Evolutionary conservation across 352 stramenopile genomes (phyloP), one percentile per base, ranked within the genome.

Genomic region (Saprolegnia parasitica): DNA sequence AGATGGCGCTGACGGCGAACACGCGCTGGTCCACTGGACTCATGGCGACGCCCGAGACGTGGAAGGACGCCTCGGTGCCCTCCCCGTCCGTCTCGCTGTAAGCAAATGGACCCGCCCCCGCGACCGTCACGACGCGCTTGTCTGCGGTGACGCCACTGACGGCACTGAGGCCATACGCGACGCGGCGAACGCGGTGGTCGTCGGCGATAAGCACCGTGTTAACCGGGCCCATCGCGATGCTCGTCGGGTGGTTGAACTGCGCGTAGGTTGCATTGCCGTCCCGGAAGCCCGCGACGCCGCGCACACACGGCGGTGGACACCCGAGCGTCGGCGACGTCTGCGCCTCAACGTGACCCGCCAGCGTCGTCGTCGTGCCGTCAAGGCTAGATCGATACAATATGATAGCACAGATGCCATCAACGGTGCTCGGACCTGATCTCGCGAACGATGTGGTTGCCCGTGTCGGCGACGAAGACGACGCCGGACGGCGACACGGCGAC

Each of bases 361-460:
- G 52, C 15, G 86, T 94, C 20, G 77, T 79, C 10, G 80, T 91
- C 4, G 74, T 83, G 42, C 86, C 81, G 50, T 86, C 72, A 0
- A 65, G 37, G 35, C 78, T 84, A 68, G 24, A 56, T 67, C 2
- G 2, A 35, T 35, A 77, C 77, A 52, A 15, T n/a, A 52, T 52
- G 45, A n/a, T 52, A 52, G 45, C 45, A n/a, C 45, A 50, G 15
- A n/a, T 61, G 16, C n/a, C n/a, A n/a, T 61, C 35, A 32, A 39
- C 18, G 56, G 42, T n/a, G 42, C 42, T 79, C 80, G 62, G 81
- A 92, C 63, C 81, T 78, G 39, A 98, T 84, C 21, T 78, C 74
- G 11, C 96, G 81, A 35, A 99, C 85, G 4, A 98, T 73, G 71
- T 98, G 90, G 71, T 99, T 99, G 40, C 97, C 93, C 9, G 92